A percentile compares a stretch with the other conserved stretches of the same genome.
These are phyloP conservation scores for Nicotiana knightiana DNA, from an alignment of 257 asterid species.

Conservation along the genomic window DNA sequence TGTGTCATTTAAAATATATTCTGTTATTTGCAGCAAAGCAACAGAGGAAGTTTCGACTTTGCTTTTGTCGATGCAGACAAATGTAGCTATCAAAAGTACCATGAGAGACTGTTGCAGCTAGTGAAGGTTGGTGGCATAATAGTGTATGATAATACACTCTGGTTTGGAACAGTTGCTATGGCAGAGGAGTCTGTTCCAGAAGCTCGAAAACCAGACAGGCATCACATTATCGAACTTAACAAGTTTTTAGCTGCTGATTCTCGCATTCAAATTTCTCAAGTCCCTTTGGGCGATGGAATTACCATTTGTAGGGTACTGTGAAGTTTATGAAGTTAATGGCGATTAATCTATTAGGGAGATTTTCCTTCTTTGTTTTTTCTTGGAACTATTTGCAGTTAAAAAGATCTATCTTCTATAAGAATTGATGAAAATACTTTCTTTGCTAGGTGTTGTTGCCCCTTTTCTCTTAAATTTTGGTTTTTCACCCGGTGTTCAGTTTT, in stretches of 20 bases:
- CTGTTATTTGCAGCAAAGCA: slow-evolving; percentile 19
- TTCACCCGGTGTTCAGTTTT: no score
- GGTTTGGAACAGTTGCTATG: slow-evolving; percentile 33
- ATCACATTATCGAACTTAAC: slow-evolving; percentile 28
- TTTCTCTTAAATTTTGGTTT: no score
- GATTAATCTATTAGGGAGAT: no score
- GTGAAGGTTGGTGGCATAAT: slow-evolving; percentile 30
- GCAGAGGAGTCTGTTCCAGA: slow-evolving; percentile 25
- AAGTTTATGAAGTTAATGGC: no score
- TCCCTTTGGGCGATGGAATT: slow-evolving; percentile 52
- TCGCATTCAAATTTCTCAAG: slow-evolving; percentile 38
- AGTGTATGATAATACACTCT: slow-evolving; percentile 30
- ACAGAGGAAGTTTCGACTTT: slow-evolving; percentile 26
- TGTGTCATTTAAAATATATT: no score
- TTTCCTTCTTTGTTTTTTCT: no score
- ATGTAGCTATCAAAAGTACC: slow-evolving; percentile 22
- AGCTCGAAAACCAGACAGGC: background rate
- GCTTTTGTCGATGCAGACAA: slow-evolving; percentile 39
- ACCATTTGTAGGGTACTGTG: slow-evolving; percentile 31
- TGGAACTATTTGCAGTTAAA: no score
- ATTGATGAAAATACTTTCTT: no score
- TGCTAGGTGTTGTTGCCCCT: no score
- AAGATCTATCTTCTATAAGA: no score
- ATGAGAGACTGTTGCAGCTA: slow-evolving; percentile 29
- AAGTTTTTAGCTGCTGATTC: slow-evolving; percentile 29